Percentiles rank a stretch among this genome's conserved stretches.
phyloP scores from a whole-genome alignment of 2,329 filamentous ascomycete species.

The Fusarium oligoseptatum region DNA sequence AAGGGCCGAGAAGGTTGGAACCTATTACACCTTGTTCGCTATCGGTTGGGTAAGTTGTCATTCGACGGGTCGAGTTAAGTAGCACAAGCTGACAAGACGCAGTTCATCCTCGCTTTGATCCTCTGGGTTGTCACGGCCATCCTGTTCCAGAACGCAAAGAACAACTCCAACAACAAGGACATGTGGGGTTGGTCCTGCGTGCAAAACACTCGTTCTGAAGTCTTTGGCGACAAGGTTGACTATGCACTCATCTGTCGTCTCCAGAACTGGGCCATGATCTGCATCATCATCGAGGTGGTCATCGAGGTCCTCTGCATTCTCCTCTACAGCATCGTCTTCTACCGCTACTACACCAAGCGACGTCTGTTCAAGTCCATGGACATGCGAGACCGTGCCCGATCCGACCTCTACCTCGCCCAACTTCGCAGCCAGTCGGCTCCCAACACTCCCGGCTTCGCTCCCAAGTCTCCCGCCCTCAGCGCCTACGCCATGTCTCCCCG shows the following conservation, averaged over 20 bases:
- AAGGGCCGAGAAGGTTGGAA: conserved; percentile 90
- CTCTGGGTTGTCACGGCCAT: conserved; percentile 93
- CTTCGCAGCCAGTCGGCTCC: conserved; percentile 88
- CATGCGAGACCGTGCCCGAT: conserved; percentile 90
- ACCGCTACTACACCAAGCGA: conserved; percentile 97
- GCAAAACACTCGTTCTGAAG: conserved; percentile 81
- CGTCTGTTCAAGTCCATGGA: conserved; percentile 98
- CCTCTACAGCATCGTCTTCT: conserved; percentile 96
- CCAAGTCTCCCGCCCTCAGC: conserved; percentile 67
- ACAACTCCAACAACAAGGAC: conserved; percentile 80
- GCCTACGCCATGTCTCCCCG: conserved; percentile 69
- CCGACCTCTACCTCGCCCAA: conserved; percentile 93
- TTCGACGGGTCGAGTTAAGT: not conserved
- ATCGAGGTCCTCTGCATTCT: conserved; percentile 91
- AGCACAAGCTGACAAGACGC: conserved; percentile 11
- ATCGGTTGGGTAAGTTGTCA: conserved; percentile 74
- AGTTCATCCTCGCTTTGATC: conserved; percentile 89
- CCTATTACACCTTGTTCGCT: conserved; percentile 96
- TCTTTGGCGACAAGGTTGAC: conserved; percentile 85
- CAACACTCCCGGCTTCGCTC: conserved; percentile 91
- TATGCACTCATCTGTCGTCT: conserved; percentile 94
- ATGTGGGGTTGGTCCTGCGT: conserved; percentile 99
- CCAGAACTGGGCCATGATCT: conserved; percentile 94
- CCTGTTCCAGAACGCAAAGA: conserved; percentile 82
- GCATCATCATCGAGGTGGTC: conserved; percentile 96